Evolutionary conservation across 148 eudicot genomes (phyloP).

Genomic region (Polygonum maritimum): DNA sequence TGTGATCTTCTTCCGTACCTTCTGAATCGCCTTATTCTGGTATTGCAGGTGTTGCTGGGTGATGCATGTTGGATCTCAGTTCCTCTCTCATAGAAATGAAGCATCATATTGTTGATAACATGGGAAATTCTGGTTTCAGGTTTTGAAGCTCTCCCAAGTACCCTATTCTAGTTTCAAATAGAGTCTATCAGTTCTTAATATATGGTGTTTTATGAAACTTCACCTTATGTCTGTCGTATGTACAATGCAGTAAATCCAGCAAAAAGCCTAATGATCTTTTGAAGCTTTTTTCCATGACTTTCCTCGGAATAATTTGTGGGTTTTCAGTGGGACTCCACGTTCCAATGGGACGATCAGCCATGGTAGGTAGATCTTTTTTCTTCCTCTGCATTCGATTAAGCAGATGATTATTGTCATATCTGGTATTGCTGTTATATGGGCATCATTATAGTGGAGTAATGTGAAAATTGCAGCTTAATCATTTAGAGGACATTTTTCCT

Average conservation of each 20-base stretch:
- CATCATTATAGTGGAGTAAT: neutral
- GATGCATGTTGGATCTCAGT: neutral
- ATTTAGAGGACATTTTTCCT: neutral
- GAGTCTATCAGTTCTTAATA: neutral
- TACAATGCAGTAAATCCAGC: constrained; percentile 1
- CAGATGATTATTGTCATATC: neutral
- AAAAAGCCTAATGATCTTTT: neutral
- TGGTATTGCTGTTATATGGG: neutral
- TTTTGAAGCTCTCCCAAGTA: neutral
- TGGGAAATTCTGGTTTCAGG: constrained; percentile 8
- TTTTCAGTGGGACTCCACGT: constrained; percentile 6
- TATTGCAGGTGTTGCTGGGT: neutral
- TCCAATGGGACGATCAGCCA: constrained; percentile 6
- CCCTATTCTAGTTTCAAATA: neutral
- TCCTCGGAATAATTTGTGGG: constrained; percentile 2
- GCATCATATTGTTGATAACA: neutral
- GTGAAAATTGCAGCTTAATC: constrained; percentile 8
- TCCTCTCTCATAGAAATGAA: neutral
- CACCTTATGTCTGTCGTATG: neutral
- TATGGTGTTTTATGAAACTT: neutral
- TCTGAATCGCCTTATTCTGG: neutral
- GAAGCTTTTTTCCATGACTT: constrained; percentile 1
- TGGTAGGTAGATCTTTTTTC: neutral
- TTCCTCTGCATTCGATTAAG: neutral
- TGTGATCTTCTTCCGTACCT: neutral